Evolutionary conservation across 1,284 basidiomycete species (phyloP).

Genomic region (Ustilago vetiveriae): DNA sequence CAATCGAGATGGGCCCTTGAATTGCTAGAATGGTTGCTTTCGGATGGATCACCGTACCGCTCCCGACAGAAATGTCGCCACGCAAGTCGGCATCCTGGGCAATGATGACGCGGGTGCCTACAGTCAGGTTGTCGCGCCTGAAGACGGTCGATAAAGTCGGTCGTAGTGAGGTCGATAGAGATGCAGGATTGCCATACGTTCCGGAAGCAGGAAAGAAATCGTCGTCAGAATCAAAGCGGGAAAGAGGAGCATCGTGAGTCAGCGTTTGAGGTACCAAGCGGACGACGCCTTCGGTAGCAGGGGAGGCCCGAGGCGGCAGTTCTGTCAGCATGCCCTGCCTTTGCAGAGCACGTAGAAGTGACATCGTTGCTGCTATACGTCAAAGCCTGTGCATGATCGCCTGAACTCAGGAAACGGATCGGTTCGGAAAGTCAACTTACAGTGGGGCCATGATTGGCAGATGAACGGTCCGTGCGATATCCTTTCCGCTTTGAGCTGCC

Average conservation of each 20-base stretch:
- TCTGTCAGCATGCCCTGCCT: constrained; percentile 27
- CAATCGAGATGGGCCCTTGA: constrained; percentile 85
- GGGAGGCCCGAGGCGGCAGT: constrained; percentile 14
- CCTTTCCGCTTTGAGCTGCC: not conserved
- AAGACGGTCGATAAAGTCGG: constrained; percentile 10
- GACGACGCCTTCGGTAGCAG: constrained; percentile 2
- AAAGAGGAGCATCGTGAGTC: constrained; percentile 6
- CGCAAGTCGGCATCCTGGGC: constrained; percentile 54
- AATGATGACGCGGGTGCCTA: constrained; percentile 52
- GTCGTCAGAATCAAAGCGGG: constrained; percentile 1
- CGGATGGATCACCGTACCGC: constrained; percentile 84
- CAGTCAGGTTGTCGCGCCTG: constrained; percentile 52
- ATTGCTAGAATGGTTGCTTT: constrained; percentile 89
- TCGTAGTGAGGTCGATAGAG: not conserved
- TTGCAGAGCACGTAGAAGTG: constrained; percentile 36
- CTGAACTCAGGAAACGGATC: not conserved
- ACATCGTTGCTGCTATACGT: constrained; percentile 9
- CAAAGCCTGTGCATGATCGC: not conserved
- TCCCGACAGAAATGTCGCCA: constrained; percentile 56
- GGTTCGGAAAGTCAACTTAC: constrained; percentile 12
- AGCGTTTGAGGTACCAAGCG: constrained; percentile 6
- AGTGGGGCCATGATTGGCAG: constrained; percentile 26
- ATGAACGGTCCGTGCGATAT: constrained; percentile 23
- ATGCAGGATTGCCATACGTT: not conserved
- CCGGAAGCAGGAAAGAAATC: not conserved